These are phyloP conservation scores for Begonia peltatifolia DNA, from an alignment of 306 rosid genomes.

Conservation along the genomic window DNA sequence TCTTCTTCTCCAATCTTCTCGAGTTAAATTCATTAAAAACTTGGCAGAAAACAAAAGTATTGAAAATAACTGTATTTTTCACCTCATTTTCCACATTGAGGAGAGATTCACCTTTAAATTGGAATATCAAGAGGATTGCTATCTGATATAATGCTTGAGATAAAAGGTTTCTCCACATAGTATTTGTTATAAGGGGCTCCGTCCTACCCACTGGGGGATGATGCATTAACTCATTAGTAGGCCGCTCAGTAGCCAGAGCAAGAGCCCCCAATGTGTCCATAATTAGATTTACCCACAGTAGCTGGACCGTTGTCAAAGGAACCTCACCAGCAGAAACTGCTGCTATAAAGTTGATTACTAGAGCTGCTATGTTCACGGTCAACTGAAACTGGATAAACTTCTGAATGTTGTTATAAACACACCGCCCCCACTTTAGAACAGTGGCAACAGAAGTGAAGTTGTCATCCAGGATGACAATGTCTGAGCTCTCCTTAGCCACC, in stretches of 20 bases:
- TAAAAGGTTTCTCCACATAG: conserved; percentile 89
- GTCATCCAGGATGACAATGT: conserved; percentile 74
- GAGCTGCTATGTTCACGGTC: conserved; percentile 83
- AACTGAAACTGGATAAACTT: conserved; percentile 81
- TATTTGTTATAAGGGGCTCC: conserved; percentile 59
- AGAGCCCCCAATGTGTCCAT: conserved; percentile 89
- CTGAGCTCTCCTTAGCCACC: conserved; percentile 88
- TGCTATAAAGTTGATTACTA: conserved; percentile 74
- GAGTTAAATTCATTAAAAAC: conserved; percentile 81
- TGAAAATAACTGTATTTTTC: conserved; percentile 69
- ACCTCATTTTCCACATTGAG: conserved; percentile 35
- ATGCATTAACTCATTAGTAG: conserved; percentile 66
- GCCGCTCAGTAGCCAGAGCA: conserved; percentile 80
- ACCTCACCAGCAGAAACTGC: conserved; percentile 84
- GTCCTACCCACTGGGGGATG: conserved; percentile 67
- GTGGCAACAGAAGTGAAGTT: conserved; percentile 71
- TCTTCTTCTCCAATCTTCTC: conserved; percentile 63
- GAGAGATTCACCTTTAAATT: conserved; percentile 54
- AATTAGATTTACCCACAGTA: conserved; percentile 82
- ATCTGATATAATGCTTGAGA: conserved; percentile 66
- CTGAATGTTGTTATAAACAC: conserved; percentile 82
- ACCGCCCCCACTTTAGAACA: conserved; percentile 76
- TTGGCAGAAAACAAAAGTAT: conserved; percentile 76
- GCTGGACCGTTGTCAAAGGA: conserved; percentile 73
- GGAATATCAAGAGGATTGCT: conserved; percentile 40